Evolutionary conservation across 140 eudicot genomes (phyloP).

Genomic region (Flaveria floridana): DNA sequence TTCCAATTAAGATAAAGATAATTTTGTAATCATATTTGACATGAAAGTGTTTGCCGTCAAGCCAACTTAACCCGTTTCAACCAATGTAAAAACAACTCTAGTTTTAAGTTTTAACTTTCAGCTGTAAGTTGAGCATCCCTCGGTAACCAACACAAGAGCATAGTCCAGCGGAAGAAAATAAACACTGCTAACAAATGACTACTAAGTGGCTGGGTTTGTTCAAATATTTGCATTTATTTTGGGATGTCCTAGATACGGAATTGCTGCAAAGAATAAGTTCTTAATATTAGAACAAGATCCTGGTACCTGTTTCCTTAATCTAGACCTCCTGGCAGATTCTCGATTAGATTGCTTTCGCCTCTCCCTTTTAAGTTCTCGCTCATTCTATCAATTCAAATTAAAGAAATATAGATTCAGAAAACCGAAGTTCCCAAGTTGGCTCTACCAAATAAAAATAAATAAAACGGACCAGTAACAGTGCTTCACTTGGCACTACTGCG

Average conservation of each 20-base stretch:
- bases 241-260: neutral
- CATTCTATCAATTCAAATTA: conserved; percentile 50
- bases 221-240: neutral
- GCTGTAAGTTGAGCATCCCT: neutral
- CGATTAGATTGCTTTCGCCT: conserved; percentile 84
- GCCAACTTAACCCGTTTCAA: neutral
- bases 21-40: neutral
- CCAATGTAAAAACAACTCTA: neutral
- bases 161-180: neutral
- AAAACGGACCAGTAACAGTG: conserved; percentile 59
- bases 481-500: conserved; percentile 49
- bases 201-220: neutral
- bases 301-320: conserved; percentile 85
- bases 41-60: neutral
- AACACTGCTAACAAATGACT: neutral
- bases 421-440: neutral
- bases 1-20: neutral
- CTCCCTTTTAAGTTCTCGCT: conserved; percentile 78
- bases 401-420: conserved; percentile 18
- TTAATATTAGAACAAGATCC: neutral
- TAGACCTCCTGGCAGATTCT: conserved; percentile 86
- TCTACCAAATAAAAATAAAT: neutral
- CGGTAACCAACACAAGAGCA: neutral
- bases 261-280: neutral
- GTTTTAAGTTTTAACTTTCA: neutral